Base-by-base conservation (phyloP, 75 land plant genomes). In the Pinus albicaulis region DNA sequence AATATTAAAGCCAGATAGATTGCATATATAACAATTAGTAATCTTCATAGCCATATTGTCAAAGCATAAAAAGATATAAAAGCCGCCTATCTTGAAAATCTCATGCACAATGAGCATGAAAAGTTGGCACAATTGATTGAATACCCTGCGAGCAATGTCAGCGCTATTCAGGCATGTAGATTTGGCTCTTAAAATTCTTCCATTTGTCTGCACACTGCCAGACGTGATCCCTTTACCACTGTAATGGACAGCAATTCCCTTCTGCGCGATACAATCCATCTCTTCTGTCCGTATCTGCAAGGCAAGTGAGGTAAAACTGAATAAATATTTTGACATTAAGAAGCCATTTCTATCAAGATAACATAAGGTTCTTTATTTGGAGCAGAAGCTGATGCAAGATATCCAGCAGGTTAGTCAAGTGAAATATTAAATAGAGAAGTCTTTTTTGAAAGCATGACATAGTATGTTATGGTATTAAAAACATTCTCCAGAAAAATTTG, bases 171-270 rank as follows among this genome's bases (percentile, higher is more conserved):
- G 76, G 69, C 83, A 82, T 22, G 61, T 79, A 19, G 74, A 14
- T 61, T 84, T 91, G 62, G 83, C 84, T 79, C 84, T 80, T 71
- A 79, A 73, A 70, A 65, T 83, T 74, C 84, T 84, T 31, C 80
- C 82, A 80, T 74, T 78, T 17, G 81, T 55, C 66, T 71, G 63
- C 14, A 80, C 65, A 48, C 76, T 36, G 59, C 86, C 81, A 77
- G 77, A 65, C 48, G 78, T 83, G 71, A 56, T 70, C 57, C 72
- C 82, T 72, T 78, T 87, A 57, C 99, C 99, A 86, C 93, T 92
- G 76, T 94, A 95, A 74, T 96, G 95, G 59, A 94, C 87, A 80
- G 99, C 99, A 81, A 96, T 96, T 41, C 99, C 99, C 82, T 90
- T 89, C 69, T 94, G 88, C 55, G 99, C 99, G 44, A 96, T 90